Evolutionary conservation across 2,329 filamentous ascomycete genomes (phyloP), one percentile per base, ranked within the genome.

Genomic region (Aspergillus sojae): DNA sequence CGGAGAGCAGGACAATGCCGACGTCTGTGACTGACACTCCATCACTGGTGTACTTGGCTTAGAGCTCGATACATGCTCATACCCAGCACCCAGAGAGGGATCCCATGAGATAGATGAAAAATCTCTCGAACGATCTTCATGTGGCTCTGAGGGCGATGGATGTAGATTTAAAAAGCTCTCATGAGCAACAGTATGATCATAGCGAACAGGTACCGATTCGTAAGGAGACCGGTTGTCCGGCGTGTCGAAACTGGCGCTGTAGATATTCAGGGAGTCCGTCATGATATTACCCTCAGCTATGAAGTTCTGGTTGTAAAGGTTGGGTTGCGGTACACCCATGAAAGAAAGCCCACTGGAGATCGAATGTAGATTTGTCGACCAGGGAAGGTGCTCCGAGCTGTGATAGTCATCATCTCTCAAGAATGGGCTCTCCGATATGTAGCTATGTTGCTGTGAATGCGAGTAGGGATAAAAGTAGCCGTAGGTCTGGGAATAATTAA

Each of bases 401-500:
- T 39, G 46, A 30, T 57, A 57, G 30, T 26, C 41, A 6, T 30
- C 28, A 56, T n/a, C 58, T 30, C 48, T 64, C 21, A 54, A 16
- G 16, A 60, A 62, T 28, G 62, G 58, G n/a, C 55, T 61, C 28
- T 61, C 45, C 30, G 64, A 60, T 12, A 60, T 39, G 30, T 34
- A 58, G 41, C 45, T 39, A 55, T 58, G 32, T 12, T 10, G 52
- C 5, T 60, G 62, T n/a, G 53, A 43, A 19, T 46, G 46, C 39
- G 61, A 52, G 36, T 61, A 57, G 7, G 58, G 26, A 52, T 60
- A 57, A 16, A 26, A 28, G 19, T 54, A 12, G 19, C 58, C 61
- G 34, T 63, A 57, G 26, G 26, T 55, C 2, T n/a, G 58, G 36
- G 63, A 57, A 45, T 70, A 67, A 50, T 60, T 70, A 19, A 71